Evolutionary conservation across 495 filamentous ascomycete genomes (phyloP), one percentile per base, ranked within the genome.

Genomic region (Neurospora sp.): DNA sequence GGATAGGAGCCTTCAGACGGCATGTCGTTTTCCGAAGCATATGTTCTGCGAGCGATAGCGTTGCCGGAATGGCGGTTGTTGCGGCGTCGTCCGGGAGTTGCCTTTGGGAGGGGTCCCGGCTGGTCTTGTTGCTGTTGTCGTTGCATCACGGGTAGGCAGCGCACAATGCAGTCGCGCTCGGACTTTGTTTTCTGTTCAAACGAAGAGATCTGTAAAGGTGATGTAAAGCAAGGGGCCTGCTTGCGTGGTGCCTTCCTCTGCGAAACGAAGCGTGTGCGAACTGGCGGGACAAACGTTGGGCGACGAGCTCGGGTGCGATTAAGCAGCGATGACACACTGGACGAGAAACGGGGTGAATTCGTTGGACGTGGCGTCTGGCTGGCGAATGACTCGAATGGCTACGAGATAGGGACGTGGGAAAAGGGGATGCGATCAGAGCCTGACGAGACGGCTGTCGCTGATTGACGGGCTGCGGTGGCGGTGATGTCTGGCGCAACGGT

Each of bases 1-100:
- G 76, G 70, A 40, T 70, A 73, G 38, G 72, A 35, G 39, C 59
- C 39, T 27, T 80, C 74, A 35, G 71, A 74, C 3, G 81, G 76
- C 74, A 84, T 75, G 71, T 86, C 84, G 72, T 81, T 86, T 74
- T 86, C 84, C 45, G 84, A 86, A 59, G 82, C 83, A 75, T 86
- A 86, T 10, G 76, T 80, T 72, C 81, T 86, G 69, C 77, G 79
- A 61, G 79, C 79, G 0, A 80, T 77, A 9, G 79, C 77, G 40
- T 80, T 80, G 35, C 79, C 74, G 20, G 73, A 73, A 40, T 77
- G 79, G 39, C 81, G 78, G 70, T 82, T 81, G 70, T 75, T 71
- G 35, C 84, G 82, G 44, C 83, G 83, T 27, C 82, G 78, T 71
- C 77, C 83, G 22, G 84, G 83, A 27, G 81, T 83, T 35, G 73